phyloP scores from a whole-genome alignment of 2,329 filamentous ascomycete species.

The Paracorniculantispora psalliotae region DNA sequence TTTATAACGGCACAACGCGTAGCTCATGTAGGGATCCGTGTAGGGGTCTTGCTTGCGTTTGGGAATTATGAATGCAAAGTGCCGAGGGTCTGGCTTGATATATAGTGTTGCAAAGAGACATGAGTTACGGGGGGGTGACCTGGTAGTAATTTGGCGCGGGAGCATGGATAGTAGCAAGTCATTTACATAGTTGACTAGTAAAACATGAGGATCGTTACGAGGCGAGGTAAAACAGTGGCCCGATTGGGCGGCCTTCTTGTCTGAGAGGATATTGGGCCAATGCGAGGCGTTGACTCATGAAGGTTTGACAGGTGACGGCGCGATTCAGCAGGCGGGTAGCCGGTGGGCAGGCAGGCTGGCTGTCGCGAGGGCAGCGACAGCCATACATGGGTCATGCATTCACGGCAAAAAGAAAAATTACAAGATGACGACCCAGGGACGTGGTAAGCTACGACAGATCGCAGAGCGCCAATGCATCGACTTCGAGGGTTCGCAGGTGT shows the following conservation, averaged over 20 bases:
- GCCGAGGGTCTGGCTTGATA: neutral
- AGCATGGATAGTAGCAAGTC: neutral
- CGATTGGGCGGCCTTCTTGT: neutral
- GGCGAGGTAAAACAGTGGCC: neutral
- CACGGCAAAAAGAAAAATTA: neutral
- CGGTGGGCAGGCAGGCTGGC: neutral
- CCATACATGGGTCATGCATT: neutral
- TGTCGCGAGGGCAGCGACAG: neutral
- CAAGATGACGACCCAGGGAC: neutral
- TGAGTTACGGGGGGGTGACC: neutral
- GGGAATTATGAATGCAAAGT: neutral
- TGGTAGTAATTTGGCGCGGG: no score
- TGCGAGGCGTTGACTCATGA: neutral
- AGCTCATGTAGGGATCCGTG: neutral
- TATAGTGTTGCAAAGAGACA: neutral
- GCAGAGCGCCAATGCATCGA: neutral
- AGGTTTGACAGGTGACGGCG: neutral
- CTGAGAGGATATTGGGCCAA: conserved; percentile 1
- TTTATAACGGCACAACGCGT: neutral
- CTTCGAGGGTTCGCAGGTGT: conserved; percentile 7
- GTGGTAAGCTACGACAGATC: neutral
- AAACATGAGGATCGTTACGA: neutral
- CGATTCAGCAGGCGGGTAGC: neutral
- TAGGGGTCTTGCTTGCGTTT: neutral
- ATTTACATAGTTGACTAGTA: neutral